These are phyloP conservation scores for Lipomyces sp. DNA, from an alignment of 805 yeast genomes.

Conservation along the genomic window DNA sequence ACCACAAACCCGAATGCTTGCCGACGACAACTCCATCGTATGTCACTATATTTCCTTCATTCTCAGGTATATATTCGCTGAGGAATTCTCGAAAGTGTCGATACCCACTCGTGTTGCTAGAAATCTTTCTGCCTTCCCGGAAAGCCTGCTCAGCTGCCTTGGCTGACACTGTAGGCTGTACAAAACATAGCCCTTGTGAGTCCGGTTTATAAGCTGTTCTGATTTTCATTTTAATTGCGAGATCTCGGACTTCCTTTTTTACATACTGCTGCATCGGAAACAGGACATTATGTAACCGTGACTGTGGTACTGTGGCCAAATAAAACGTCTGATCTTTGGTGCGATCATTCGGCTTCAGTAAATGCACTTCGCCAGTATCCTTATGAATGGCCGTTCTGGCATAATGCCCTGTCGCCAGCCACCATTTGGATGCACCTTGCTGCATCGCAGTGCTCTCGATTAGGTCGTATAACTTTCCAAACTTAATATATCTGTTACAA, in stretches of 20 bases:
- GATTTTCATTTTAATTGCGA: slow-evolving; percentile 62
- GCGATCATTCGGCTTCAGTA: slow-evolving; percentile 62
- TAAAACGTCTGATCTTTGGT: slow-evolving; percentile 91
- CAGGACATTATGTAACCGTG: slow-evolving; percentile 55
- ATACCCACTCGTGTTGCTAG: slow-evolving; percentile 23
- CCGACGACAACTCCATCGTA: slow-evolving; percentile 80
- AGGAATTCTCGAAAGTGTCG: slow-evolving; percentile 66
- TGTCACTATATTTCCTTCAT: slow-evolving; percentile 81
- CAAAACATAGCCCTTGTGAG: slow-evolving; percentile 94
- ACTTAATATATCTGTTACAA: slow-evolving; percentile 84
- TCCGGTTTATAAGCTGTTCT: slow-evolving; percentile 82
- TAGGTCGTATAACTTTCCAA: slow-evolving; percentile 73
- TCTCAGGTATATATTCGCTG: slow-evolving; percentile 69
- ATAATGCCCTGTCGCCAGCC: slow-evolving; percentile 79
- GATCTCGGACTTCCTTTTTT: slow-evolving; percentile 72
- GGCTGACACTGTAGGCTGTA: slow-evolving; percentile 50
- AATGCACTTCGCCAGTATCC: slow-evolving; percentile 48
- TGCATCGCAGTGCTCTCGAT: slow-evolving; percentile 45
- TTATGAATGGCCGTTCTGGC: slow-evolving; percentile 41
- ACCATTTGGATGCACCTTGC: slow-evolving; percentile 55
- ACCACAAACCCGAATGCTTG: slow-evolving; percentile 84
- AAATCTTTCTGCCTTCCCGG: slow-evolving; percentile 15
- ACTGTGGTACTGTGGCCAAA: slow-evolving; percentile 65
- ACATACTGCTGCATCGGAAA: slow-evolving; percentile 81
- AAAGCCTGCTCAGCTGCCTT: slow-evolving; percentile 20